Conservation (phyloP, 1,139 yeast genomes). For the Protomyces pachydermus region DNA sequence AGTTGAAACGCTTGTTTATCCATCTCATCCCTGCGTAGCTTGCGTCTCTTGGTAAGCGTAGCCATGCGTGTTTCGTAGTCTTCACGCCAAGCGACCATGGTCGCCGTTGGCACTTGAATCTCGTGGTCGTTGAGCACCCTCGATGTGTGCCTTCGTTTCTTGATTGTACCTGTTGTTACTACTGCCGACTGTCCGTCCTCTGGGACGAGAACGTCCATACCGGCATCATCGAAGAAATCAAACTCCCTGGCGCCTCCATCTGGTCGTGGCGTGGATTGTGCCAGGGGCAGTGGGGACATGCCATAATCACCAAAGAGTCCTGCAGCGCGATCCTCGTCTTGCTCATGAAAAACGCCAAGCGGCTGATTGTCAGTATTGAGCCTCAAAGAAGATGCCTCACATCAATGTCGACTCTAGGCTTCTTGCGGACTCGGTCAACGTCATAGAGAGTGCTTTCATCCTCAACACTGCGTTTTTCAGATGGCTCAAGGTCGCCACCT, state of each 20-base stretch:
- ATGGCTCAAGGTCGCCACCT: neutral
- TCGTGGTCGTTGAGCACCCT: neutral
- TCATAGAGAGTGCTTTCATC: neutral
- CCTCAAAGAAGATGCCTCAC: neutral
- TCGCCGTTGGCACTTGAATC: neutral
- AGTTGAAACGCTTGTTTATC: neutral
- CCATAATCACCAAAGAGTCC: neutral
- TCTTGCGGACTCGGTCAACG: neutral
- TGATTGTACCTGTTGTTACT: neutral
- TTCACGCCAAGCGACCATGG: neutral
- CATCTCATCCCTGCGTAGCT: neutral
- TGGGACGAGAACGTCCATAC: neutral
- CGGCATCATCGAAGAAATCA: neutral
- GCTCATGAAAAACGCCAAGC: neutral
- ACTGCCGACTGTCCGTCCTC: neutral
- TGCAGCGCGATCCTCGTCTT: neutral
- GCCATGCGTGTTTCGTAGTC: neutral
- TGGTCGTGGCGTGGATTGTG: neutral
- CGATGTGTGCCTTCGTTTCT: neutral
- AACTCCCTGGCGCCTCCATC: neutral
- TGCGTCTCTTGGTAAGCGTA: neutral
- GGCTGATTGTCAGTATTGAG: neutral
- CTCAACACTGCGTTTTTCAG: neutral
- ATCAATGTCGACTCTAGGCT: neutral
- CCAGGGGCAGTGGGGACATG: neutral